Base-by-base conservation (phyloP, 805 yeast species). In the Hyphopichia homilentoma region DNA sequence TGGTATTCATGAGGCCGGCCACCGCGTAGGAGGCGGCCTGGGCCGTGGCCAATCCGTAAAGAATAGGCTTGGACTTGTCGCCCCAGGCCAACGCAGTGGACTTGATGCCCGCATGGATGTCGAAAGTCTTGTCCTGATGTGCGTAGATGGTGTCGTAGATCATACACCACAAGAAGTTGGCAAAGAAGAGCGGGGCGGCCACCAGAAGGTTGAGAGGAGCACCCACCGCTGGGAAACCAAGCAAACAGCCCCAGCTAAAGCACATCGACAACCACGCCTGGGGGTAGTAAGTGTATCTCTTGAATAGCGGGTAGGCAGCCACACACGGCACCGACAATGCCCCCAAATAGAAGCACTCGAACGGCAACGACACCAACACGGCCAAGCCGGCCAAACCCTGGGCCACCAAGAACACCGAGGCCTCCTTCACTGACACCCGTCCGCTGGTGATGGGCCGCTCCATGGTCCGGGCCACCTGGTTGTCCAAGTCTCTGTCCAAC, bases 81-180 rank as follows among this genome's bases (percentile, higher is more conserved):
- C 94, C 95, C 98, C 98, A 94, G 2, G 84, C 89, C 44, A 93
- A 70, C 6, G 99, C 99, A 1, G 97, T 88, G 2, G 96, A 85
- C 57, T 88, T 88, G 45, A 93, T 83, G 14, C 98, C 98, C 0
- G 95, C 97, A 36, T 74, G 70, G 33, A 85, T 63, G 59, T 93
- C 99, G 50, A 82, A 93, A 32, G 57, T 61, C 61, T 93, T 93
- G 59, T 93, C 99, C 62, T 93, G 99, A 54, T 93, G 99, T 1
- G 98, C 99, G 57, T 93, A 93, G 24, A 93, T 77, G 2, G 98
- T 87, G 57, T 93, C 99, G 59, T 93, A 93, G 32, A 81, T 80
- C 89, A 93, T 85, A 44, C 95, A 81, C 98, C 99, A 93, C 34
- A 81, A 69, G 51, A 80, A 83, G 28, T 87, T 79, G 12, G 95